A percentile compares a stretch with the other conserved stretches of the same genome.
Conservation (phyloP, 805 yeast genomes). For the Starmerella bombicola region DNA sequence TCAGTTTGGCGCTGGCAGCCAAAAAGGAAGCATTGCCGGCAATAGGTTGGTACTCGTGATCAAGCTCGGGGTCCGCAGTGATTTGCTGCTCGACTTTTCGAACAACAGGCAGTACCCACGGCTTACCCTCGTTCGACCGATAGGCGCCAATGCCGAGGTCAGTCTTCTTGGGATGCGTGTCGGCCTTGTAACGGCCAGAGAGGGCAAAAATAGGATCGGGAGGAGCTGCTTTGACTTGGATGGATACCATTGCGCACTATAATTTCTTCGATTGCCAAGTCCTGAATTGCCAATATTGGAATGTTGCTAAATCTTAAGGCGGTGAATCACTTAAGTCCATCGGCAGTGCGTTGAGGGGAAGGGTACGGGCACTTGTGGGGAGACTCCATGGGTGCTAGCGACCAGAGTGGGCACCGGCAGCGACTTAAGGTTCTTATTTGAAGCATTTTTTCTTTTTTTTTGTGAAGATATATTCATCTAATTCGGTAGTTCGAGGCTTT, state of each 20-base stretch:
- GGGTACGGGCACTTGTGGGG: too few relatives aligned
- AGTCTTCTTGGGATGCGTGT: constrained; percentile 34
- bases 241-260: constrained; percentile 18
- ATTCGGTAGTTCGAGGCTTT: too few relatives aligned
- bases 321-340: too few relatives aligned
- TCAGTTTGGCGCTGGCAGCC: constrained; percentile 50
- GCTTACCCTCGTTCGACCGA: constrained; percentile 74
- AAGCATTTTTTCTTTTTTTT: too few relatives aligned
- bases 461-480: too few relatives aligned
- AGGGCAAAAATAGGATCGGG: constrained; percentile 81
- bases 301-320: too few relatives aligned
- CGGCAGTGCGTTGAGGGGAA: too few relatives aligned
- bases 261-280: too few relatives aligned
- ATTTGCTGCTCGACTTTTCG: constrained; percentile 42
- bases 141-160: constrained; percentile 85
- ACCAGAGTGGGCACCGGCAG: too few relatives aligned
- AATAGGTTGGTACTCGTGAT: constrained; percentile 82
- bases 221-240: constrained; percentile 34
- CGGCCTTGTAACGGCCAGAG: constrained; percentile 29
- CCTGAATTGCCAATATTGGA: too few relatives aligned
- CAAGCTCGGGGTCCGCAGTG: constrained; percentile 35
- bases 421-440: too few relatives aligned
- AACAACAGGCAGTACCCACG: constrained; percentile 81
- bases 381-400: too few relatives aligned
- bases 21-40: constrained; percentile 62